Conservation (phyloP, 2,329 filamentous ascomycete species). For the Ophiocordyceps unilateralis region DNA sequence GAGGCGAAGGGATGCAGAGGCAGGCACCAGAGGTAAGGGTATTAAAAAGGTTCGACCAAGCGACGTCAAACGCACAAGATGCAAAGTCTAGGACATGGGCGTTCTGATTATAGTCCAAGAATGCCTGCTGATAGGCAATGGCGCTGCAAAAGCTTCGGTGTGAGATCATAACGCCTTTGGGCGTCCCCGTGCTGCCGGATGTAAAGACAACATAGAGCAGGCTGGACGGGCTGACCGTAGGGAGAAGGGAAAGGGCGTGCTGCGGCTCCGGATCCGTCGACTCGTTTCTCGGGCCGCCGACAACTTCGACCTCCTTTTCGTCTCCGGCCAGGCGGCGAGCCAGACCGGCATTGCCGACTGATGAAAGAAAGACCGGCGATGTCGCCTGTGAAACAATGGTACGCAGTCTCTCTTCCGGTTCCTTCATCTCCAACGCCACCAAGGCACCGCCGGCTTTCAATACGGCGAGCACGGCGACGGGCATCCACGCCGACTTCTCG, state of each 20-base stretch:
- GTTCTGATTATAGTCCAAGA: neutral
- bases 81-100: slow-evolving; percentile 1
- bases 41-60: slow-evolving; percentile 2
- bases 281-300: neutral
- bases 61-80: slow-evolving; percentile 3
- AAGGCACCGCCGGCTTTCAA: slow-evolving; percentile 14
- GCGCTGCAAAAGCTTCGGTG: neutral
- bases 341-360: neutral
- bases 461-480: slow-evolving; percentile 14
- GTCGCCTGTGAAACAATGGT: slow-evolving; percentile 1
- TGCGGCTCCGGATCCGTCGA: neutral
- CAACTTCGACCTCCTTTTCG: neutral
- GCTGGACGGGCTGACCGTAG: neutral
- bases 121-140: slow-evolving; percentile 1
- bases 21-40: slow-evolving; percentile 2
- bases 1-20: slow-evolving; percentile 3
- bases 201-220: slow-evolving; percentile 1
- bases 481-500: slow-evolving; percentile 16
- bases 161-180: neutral
- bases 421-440: slow-evolving; percentile 4
- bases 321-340: neutral
- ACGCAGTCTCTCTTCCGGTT: slow-evolving; percentile 3
- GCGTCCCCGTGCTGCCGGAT: slow-evolving; percentile 1
- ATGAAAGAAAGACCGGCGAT: slow-evolving; percentile 1
- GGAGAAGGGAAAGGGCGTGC: neutral